Evolutionary conservation across 257 asterid species (phyloP), one percentile per base, ranked within the genome.

Genomic region (Salvia miltiorrhiza): DNA sequence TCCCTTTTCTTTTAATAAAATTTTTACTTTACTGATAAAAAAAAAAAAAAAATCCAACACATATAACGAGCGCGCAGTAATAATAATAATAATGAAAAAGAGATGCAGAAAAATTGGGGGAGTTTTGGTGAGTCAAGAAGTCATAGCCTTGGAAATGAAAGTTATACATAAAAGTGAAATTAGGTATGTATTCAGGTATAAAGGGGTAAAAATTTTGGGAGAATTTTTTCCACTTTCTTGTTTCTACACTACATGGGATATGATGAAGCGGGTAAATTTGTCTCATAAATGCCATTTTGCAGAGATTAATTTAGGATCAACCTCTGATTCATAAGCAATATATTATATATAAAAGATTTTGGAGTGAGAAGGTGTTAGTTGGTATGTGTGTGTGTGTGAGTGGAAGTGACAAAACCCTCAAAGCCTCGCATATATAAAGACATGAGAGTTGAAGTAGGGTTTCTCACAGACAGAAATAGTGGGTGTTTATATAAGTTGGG

Each of bases 121-220:
- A 63, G 17, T 39, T 58, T 60, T 45, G 63, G 67, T 63, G 83
- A 73, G 70, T 67, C 78, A 67, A 54, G 48, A 77, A 71, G 73
- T 80, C 75, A 64, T 70, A 54, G 73, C 81, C 79, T 84, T 14
- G 85, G 83, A 81, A 77, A 81, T 84, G 81, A 74, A 73, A 75
- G 72, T 67, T 26, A 69, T 21, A 41, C 4, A 55, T 7, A 55
- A 60, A 60, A 60, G 63, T 50, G 32, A 41, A 49, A 55, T 59
- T 76, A 50, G 75, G 77, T 70, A 45, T 28, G 67, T 28, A 69
- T 50, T 43, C 48, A 41, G 56, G 59, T 30, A 52, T 49, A 55
- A 55, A 41, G 63, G 67, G 75, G 53, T 45, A 37, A 59, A 8
- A 59, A 8, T 37, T 44, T 64, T 24, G 20, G 50, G 45, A 52